Evolutionary conservation across 2,329 filamentous ascomycete species (phyloP), one percentile per base, ranked within the genome.

Genomic region (Fusarium nanum): DNA sequence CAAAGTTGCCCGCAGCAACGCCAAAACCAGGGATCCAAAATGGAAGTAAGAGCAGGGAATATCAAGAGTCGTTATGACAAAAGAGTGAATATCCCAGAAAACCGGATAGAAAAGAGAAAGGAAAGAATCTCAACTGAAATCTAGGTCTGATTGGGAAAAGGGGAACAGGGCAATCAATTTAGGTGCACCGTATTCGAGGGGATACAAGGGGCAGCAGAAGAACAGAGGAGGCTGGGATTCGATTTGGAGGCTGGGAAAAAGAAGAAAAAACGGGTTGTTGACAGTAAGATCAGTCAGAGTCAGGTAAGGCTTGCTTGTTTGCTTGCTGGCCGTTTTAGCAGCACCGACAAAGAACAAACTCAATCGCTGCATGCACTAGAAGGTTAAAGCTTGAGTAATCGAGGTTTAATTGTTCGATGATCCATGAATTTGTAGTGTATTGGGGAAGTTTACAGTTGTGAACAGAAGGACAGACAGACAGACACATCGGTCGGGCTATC

Each of bases 1-100:
- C 57, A 58, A 70, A 67, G 50, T 68, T 64, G 74, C 73, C 71
- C 74, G 66, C 71, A 76, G 74, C 74, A 76, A 76, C 49, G 32
- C 73, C 69, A 68, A 55, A 60, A 58, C 37, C 47, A 45, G 57
- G 46, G 52, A 61, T 62, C 49, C 56, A 58, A 58, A 58, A 48
- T 53, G 56, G 54, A 57, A 60, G 30, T 44, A 55, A 34, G 53
- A 57, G 55, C 46, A 69, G 66, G 59, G 56, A 52, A 53, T 30
- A 28, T 41, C 58, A 42, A 49, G 41, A 44, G 68, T 47, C 32
- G 25, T 42, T 25, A 27, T 22, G 30, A 47, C 42, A 20, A 63
- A 68, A 64, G 52, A 64, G 23, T 37, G 30, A 59, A 30, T 30
- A 66, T 56, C 32, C 49, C 32, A 52, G 32, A 41, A 41, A 41